Evolutionary conservation across 768 basidiomycete genomes (phyloP), one percentile per base, ranked within the genome.

Genomic region (Mycena polygramma): DNA sequence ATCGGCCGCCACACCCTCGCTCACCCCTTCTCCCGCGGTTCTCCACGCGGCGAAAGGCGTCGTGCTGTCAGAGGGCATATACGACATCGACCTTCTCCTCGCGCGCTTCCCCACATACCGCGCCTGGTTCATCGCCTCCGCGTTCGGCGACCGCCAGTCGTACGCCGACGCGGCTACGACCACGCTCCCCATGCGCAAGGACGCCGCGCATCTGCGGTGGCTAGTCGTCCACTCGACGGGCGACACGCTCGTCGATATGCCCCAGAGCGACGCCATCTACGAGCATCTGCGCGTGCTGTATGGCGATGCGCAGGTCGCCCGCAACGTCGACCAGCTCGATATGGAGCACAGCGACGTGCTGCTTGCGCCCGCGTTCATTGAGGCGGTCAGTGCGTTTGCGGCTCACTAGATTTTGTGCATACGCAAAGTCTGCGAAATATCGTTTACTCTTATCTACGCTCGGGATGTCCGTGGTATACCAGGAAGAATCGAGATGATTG

Each of bases 31-130:
- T 52, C 74, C 75, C 15, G 60, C 63, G 45, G 81, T 91, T 22
- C 79, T 87, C 57, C 71, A 74, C 63, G 82, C 86, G 54, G 85
- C 87, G 22, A 84, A 84, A 61, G 91, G 84, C 19, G 81, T 94
- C 54, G 79, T 90, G 59, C 71, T 91, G 74, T 91, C 94, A 1
- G 94, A 93, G 78, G 94, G 94, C 39, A 90, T 95, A 71, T 94
- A 91, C 79, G 90, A 95, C 78, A 79, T 94, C 69, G 91, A 92
- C 78, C 73, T 83, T 6, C 85, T 95, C 49, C 82, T 94, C 30
- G 72, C 77, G 15, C 85, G 82, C 66, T 94, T 94, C 80, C 93
- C 94, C 2, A 35, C 53, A n/a, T 95, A 95, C 78, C 85, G 82
- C 59, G 75, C 81, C 9, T 91, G 90, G 91, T 95, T 95, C 78